These are phyloP conservation scores for Neonothopanus nambi DNA, from an alignment of 1,284 basidiomycete genomes.

Conservation along the genomic window DNA sequence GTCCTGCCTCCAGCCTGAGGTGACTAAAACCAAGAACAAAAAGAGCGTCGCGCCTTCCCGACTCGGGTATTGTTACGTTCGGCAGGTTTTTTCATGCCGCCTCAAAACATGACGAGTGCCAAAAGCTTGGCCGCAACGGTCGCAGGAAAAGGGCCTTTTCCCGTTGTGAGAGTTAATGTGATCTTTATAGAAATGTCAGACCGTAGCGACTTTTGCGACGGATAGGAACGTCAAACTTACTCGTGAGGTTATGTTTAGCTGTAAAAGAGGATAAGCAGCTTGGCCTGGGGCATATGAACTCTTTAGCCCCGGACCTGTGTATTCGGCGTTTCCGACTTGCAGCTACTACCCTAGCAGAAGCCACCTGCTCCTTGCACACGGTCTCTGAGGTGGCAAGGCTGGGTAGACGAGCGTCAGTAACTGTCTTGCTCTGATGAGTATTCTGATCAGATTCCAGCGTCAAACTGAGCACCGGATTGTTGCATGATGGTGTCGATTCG, in stretches of 20 bases:
- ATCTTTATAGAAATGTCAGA: background rate
- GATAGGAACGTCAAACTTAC: background rate
- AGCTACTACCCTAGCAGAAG: background rate
- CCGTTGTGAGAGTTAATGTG: slow-evolving; percentile 4
- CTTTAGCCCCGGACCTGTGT: background rate
- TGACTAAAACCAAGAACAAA: no score
- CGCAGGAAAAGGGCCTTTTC: background rate
- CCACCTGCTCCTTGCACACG: background rate
- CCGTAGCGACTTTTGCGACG: background rate
- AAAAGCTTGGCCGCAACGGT: background rate
- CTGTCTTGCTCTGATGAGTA: no score
- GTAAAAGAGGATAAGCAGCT: background rate
- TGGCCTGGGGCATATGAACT: background rate
- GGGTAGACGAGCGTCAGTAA: no score
- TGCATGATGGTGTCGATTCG: no score
- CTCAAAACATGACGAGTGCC: slow-evolving; percentile 4
- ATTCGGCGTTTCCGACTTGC: slow-evolving; percentile 1
- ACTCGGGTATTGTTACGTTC: no score
- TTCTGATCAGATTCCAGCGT: no score
- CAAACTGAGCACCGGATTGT: no score
- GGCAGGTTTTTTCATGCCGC: slow-evolving; percentile 4
- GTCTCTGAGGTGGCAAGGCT: background rate
- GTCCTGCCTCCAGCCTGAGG: no score
- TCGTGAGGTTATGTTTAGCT: background rate
- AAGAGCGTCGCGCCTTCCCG: no score